Evolutionary conservation across 1,284 basidiomycete species (phyloP).

Genomic region (Pascua sp.): DNA sequence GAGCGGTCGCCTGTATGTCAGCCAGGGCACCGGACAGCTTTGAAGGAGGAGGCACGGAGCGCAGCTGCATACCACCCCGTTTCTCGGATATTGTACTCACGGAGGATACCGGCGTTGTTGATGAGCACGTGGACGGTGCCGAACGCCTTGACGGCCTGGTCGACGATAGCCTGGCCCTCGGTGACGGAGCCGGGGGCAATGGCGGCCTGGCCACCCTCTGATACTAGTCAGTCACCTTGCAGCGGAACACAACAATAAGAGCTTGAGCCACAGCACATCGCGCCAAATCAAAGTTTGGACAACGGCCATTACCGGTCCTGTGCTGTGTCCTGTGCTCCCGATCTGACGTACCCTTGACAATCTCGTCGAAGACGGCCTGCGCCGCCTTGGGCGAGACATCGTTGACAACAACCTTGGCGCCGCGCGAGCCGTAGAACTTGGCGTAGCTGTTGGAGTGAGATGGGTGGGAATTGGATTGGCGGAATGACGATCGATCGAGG

Average conservation of each 20-base stretch:
- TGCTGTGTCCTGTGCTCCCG: background rate
- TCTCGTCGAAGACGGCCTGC: slow-evolving; percentile 89
- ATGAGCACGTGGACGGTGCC: slow-evolving; percentile 79
- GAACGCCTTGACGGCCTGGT: slow-evolving; percentile 79
- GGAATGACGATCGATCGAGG: background rate
- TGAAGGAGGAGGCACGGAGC: no score
- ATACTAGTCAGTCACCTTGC: background rate
- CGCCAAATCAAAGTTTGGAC: background rate
- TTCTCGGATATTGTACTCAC: slow-evolving; percentile 51
- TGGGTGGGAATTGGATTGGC: no score
- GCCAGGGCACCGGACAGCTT: no score
- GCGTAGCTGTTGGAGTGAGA: slow-evolving; percentile 65
- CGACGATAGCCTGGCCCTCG: slow-evolving; percentile 80
- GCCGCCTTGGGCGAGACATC: slow-evolving; percentile 87
- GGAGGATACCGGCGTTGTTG: slow-evolving; percentile 96
- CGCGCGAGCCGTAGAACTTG: slow-evolving; percentile 80
- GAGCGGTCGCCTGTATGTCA: slow-evolving; percentile 48
- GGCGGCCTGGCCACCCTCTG: slow-evolving; percentile 82
- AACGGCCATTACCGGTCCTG: background rate
- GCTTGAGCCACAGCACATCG: no score
- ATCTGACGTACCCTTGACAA: slow-evolving; percentile 64
- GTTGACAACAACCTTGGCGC: slow-evolving; percentile 92
- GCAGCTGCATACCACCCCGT: slow-evolving; percentile 19
- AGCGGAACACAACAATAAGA: no score
- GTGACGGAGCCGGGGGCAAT: slow-evolving; percentile 84